A percentile compares a stretch with the other conserved stretches of the same genome.
phyloP scores from a whole-genome alignment of 169 alveolate species.

The Eimeria brunetti region DNA sequence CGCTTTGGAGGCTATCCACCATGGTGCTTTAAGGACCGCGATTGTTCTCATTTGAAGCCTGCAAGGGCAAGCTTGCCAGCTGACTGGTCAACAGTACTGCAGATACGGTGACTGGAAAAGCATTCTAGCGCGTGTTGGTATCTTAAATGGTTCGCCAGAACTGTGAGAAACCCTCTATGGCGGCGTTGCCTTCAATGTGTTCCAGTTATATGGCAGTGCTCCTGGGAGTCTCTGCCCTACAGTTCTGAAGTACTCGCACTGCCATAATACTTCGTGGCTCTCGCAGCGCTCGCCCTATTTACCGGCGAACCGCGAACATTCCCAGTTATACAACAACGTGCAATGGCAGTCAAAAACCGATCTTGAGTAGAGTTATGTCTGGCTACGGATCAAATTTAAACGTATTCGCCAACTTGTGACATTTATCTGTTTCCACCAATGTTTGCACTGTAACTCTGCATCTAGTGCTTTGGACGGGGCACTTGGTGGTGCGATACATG shows the following conservation, averaged over 20 bases:
- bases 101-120: not conserved
- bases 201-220: not conserved
- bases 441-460: not conserved
- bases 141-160: not conserved
- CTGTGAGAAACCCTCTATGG: not conserved
- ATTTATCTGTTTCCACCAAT: not conserved
- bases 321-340: not conserved
- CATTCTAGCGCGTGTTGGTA: not conserved
- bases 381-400: slow-evolving; percentile 1
- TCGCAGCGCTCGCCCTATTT: not conserved
- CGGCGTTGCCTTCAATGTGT: not conserved
- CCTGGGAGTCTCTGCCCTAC: not conserved
- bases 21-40: not conserved
- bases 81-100: too few species aligned
- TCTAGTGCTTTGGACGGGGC: not conserved
- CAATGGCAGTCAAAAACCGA: not conserved
- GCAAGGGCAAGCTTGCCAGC: too few species aligned
- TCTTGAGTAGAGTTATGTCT: not conserved
- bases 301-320: not conserved
- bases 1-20: too few species aligned
- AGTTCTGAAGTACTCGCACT: not conserved
- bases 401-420: not conserved
- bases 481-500: not conserved
- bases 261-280: not conserved
- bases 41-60: too few species aligned